phyloP scores from a whole-genome alignment of 1,139 yeast genomes.

The Saccharomyces hybrid region DNA sequence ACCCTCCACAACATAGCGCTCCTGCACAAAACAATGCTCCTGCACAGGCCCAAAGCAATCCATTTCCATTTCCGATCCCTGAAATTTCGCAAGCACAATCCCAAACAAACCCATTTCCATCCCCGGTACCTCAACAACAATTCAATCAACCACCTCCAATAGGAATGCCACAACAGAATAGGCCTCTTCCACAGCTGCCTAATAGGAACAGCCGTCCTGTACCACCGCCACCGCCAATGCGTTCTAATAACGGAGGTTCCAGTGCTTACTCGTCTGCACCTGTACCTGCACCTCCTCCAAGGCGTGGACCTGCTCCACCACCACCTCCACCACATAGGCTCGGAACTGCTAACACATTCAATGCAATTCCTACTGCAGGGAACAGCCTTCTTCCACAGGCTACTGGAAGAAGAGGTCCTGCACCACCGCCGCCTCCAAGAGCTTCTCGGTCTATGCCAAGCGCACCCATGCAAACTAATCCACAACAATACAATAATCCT shows the following conservation, averaged over 20 bases:
- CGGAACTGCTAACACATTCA: not conserved
- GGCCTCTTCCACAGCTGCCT: slow-evolving; percentile 16
- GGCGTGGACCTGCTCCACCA: slow-evolving; percentile 25
- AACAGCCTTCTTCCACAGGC: not conserved
- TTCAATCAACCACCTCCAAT: slow-evolving; percentile 17
- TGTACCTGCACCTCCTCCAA: slow-evolving; percentile 31
- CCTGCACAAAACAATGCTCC: not conserved
- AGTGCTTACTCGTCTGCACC: slow-evolving; percentile 20
- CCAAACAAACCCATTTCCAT: slow-evolving; percentile 17
- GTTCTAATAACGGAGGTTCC: slow-evolving; percentile 23
- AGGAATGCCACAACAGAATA: slow-evolving; percentile 4
- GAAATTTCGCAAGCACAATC: slow-evolving; percentile 10
- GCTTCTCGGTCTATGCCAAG: slow-evolving; percentile 18
- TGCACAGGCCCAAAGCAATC: not conserved
- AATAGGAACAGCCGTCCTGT: slow-evolving; percentile 30
- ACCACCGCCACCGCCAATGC: slow-evolving; percentile 36
- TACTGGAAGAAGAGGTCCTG: slow-evolving; percentile 16
- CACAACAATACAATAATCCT: slow-evolving; percentile 6
- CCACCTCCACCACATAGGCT: slow-evolving; percentile 22
- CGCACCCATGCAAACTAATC: slow-evolving; percentile 2
- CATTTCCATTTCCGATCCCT: slow-evolving; percentile 12
- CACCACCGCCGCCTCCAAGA: slow-evolving; percentile 22
- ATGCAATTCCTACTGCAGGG: not conserved
- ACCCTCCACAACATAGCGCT: slow-evolving; percentile 5
- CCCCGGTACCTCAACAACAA: slow-evolving; percentile 28